These are phyloP conservation scores for Exophiala viscosa DNA, from an alignment of 2,329 filamentous ascomycete genomes.

Conservation along the genomic window DNA sequence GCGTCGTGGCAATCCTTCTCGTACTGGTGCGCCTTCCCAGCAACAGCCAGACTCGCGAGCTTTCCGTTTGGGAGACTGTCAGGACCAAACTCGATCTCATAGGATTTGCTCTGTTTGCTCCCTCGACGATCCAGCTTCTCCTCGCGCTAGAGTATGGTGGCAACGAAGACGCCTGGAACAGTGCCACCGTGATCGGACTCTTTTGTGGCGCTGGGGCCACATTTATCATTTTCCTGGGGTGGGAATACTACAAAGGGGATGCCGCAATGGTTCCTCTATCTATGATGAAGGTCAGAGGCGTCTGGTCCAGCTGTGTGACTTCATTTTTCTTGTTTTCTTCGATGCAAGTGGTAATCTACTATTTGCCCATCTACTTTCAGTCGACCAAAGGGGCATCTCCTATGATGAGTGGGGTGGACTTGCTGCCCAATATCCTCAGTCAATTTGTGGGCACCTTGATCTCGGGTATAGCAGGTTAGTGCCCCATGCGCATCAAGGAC, in stretches of 20 bases:
- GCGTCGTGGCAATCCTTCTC: constrained; percentile 29
- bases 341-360: constrained; percentile 47
- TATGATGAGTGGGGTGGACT: constrained; percentile 18
- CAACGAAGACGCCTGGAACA: constrained; percentile 44
- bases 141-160: constrained; percentile 48
- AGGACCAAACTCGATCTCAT: constrained; percentile 39
- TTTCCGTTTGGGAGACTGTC: constrained; percentile 49
- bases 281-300: neutral
- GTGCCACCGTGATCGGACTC: constrained; percentile 47
- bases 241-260: constrained; percentile 6
- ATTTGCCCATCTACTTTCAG: constrained; percentile 45
- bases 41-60: too few species aligned
- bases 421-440: neutral
- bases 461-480: neutral
- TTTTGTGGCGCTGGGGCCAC: constrained; percentile 42
- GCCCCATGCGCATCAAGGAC: neutral
- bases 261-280: constrained; percentile 10
- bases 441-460: neutral
- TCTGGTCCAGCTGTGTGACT: constrained; percentile 1
- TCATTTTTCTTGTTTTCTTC: neutral
- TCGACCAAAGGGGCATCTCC: constrained; percentile 36
- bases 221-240: constrained; percentile 44
- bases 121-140: constrained; percentile 44
- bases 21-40: constrained; percentile 22
- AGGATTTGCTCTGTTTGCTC: constrained; percentile 41